Base-by-base conservation (phyloP, 2,329 filamentous ascomycete genomes). In the Colletotrichum camelliae region DNA sequence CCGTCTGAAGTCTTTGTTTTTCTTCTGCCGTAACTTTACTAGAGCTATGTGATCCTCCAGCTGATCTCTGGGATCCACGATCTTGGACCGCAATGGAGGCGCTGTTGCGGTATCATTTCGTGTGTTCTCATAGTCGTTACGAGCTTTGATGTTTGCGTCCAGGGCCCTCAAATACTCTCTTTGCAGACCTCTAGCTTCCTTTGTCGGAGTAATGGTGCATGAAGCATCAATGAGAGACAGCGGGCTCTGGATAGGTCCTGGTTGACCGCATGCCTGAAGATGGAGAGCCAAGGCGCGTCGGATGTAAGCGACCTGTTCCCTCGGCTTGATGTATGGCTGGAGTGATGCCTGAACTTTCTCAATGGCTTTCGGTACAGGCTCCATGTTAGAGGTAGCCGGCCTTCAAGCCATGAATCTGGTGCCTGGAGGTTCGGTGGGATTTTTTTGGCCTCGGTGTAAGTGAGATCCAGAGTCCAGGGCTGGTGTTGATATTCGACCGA, bases 221-320 rank as follows among this genome's bases (percentile, higher is more conserved):
- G 85, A 80, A 31, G 83, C 75, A 60, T 88, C 86, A 48, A 87
- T 80, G 13, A 93, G 86, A 18, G 90, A 88, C 27, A 92, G 81
- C 13, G 88, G 88, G 27, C 84, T 85, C 58, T 82, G 82, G 65
- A 86, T 81, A 33, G 86, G 82, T n/a, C 84, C 86, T 75, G 86
- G 83, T 18, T 86, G 83, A 21, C 89, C 80, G 77, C 85, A 87
- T 27, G 88, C 86, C 33, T 86, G 87, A 6, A 93, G 83, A 77
- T 92, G 87, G 24, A 89, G 86, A 57, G 89, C 87, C 61, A 92
- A 80, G 35, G 92, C 84, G 66, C 88, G 89, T 77, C 90, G 87
- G 72, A 93, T 89, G 62, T 89, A 89, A 43, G 88, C 85, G 65
- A 88, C 86, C 78, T 93, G 90, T 73, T 92, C 90, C 31, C 91